phyloP scores from a whole-genome alignment of 2,329 filamentous ascomycete species.

The Zymoseptoria passerinii region DNA sequence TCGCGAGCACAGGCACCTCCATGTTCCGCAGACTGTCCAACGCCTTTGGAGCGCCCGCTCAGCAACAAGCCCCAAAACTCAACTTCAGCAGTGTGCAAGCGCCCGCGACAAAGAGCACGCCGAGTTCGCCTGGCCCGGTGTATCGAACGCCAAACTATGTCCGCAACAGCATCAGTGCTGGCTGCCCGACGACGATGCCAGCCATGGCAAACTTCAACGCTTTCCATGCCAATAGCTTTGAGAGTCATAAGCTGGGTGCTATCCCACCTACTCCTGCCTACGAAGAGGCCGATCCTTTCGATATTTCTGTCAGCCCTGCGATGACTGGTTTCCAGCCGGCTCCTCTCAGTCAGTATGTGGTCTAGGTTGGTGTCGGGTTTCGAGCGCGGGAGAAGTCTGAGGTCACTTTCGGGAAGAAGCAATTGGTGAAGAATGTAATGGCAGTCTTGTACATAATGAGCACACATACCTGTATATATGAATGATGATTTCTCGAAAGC shows the following conservation, averaged over 20 bases:
- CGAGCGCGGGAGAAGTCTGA: not conserved
- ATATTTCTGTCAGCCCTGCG: slow-evolving; percentile 19
- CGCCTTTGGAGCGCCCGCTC: slow-evolving; percentile 19
- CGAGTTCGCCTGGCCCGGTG: slow-evolving; percentile 13
- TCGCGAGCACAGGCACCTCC: slow-evolving; percentile 21
- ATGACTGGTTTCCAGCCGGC: not conserved
- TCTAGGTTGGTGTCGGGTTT: not conserved
- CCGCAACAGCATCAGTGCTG: slow-evolving; percentile 29
- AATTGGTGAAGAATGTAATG: not conserved
- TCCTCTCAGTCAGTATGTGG: not conserved
- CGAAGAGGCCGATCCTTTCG: slow-evolving; percentile 32
- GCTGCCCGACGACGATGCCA: slow-evolving; percentile 35
- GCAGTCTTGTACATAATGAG: not conserved
- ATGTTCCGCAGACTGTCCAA: slow-evolving; percentile 29
- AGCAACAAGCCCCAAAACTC: slow-evolving; percentile 6
- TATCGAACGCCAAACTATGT: slow-evolving; percentile 30
- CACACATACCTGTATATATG: not conserved
- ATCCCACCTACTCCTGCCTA: slow-evolving; percentile 36
- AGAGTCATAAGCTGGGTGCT: slow-evolving; percentile 29
- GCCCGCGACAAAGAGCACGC: slow-evolving; percentile 8
- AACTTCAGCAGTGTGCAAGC: slow-evolving; percentile 21
- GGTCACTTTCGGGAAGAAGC: not conserved
- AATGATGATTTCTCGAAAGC: not conserved
- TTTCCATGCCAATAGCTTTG: slow-evolving; percentile 18
- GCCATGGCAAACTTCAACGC: slow-evolving; percentile 17